Percentiles rank a stretch among this genome's conserved stretches.
These are phyloP conservation scores for Marasmius tenuissimus DNA, from an alignment of 1,284 basidiomycete species.

Conservation along the genomic window DNA sequence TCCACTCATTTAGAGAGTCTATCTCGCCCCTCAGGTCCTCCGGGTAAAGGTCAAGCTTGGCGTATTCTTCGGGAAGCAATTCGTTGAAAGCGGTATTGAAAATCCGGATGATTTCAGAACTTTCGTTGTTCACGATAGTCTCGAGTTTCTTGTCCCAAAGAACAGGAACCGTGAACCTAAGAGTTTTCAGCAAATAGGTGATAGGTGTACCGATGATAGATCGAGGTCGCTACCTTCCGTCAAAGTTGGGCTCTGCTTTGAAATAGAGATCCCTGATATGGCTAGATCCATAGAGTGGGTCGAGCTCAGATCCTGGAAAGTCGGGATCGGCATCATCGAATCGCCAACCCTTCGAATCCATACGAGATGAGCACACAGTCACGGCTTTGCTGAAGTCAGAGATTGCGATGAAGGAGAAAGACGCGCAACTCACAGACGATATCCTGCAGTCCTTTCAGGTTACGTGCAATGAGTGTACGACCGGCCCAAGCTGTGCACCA, in stretches of 20 bases:
- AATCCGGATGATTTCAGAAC: conserved; percentile 90
- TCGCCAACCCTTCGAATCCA: conserved; percentile 88
- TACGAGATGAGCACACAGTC: conserved; percentile 81
- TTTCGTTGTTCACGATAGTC: conserved; percentile 95
- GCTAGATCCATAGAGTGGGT: conserved; percentile 66
- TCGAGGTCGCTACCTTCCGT: conserved; percentile 48
- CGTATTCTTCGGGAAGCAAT: conserved; percentile 63
- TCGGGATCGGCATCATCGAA: conserved; percentile 66
- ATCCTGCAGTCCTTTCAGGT: conserved; percentile 89
- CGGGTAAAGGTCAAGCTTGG: conserved; percentile 79
- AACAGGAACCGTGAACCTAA: conserved; percentile 83
- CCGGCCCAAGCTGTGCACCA: conserved; percentile 81
- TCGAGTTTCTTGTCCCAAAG: conserved; percentile 91
- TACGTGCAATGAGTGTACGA: conserved; percentile 82
- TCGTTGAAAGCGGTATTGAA: conserved; percentile 82
- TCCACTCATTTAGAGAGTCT: conserved; percentile 68
- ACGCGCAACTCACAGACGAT: conserved; percentile 61
- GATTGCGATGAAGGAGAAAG: conserved; percentile 5
- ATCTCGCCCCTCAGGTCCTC: conserved; percentile 73
- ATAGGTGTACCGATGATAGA: not conserved
- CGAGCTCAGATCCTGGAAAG: conserved; percentile 72
- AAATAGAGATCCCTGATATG: conserved; percentile 88
- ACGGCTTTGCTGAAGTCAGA: conserved; percentile 48
- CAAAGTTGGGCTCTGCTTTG: conserved; percentile 70
- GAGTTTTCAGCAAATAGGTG: not conserved